Evolutionary conservation across 23 red algal species (phyloP), one percentile per base, ranked within the genome.

Genomic region (Pyropia yezoensis): DNA sequence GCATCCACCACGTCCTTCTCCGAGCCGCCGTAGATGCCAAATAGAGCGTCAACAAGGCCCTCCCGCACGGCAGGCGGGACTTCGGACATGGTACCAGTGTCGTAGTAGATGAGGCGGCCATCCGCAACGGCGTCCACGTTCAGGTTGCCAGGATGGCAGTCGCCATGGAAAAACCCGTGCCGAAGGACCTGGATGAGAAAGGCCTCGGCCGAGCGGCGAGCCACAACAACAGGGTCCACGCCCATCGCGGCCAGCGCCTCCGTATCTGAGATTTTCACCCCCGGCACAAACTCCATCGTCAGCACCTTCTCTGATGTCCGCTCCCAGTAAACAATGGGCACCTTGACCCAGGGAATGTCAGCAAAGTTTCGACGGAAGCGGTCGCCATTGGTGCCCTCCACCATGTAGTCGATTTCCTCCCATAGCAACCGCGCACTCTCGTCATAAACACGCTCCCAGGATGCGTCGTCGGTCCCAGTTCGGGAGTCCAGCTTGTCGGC

Each of bases 71-170:
- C 4, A 3, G 79, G 68, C 26, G 71, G 62, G 61, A 97, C 71
- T 19, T 73, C 59, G 33, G 78, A 74, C 75, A 89, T 87, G 79
- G 90, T 91, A 11, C 93, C 93, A 25, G 90, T 91, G 50, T 97
- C 93, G 56, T 89, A 97, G 60, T 85, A 80, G 24, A 97, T 80
- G 18, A 97, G 67, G 6, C 39, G 39, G 3, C 39, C 39, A 9
- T 79, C 71, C 47, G 69, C 79, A 18, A 79, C 76, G 9, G 80
- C 54, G 52, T 97, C 93, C 11, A 90, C 78, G 14, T 75, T 57
- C 12, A 97, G 45, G 39, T 97, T 97, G 29, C 93, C 93, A 17
- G 85, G 88, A 54, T 97, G 93, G n/a, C 85, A 85, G 49, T 97
- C 93, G 27, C 80, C 80, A 39, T 97, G 93, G 50, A 97, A 86